These are phyloP conservation scores for Cucurbitaria berberidis DNA, from an alignment of 2,329 filamentous ascomycete species.

Conservation along the genomic window DNA sequence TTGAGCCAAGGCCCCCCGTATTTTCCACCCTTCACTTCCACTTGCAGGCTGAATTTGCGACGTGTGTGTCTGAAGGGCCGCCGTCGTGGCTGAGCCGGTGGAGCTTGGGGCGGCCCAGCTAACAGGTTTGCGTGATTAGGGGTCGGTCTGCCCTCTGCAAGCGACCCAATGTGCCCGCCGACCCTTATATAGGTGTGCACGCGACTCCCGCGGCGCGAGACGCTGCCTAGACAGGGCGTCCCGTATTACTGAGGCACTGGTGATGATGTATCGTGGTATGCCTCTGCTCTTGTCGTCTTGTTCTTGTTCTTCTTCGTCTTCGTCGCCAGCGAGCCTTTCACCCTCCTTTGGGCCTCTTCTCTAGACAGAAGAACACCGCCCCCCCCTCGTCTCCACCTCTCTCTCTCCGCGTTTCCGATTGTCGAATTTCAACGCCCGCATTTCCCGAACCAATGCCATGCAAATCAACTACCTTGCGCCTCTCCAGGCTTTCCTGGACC, in stretches of 20 bases:
- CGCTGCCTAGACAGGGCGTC: conserved; percentile 1
- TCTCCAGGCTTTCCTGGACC: conserved; percentile 18
- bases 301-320: not conserved
- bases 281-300: conserved; percentile 1
- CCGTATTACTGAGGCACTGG: conserved; percentile 10
- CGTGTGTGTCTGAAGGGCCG: not conserved
- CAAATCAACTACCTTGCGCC: conserved; percentile 21
- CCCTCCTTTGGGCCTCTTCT: not conserved
- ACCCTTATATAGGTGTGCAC: conserved; percentile 7
- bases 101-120: not conserved
- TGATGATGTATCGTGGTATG: conserved; percentile 5
- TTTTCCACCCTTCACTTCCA: conserved; percentile 7
- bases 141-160: not conserved
- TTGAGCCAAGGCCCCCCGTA: not conserved
- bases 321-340: not conserved
- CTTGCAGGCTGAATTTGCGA: conserved; percentile 4
- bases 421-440: conserved; percentile 4
- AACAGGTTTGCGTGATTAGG: conserved; percentile 2
- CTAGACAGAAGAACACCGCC: no score
- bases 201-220: conserved; percentile 8
- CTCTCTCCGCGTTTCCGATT: not conserved
- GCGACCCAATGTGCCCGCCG: not conserved
- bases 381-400: no score
- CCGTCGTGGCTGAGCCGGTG: not conserved
- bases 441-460: conserved; percentile 12